Conservation (phyloP, 495 filamentous ascomycete species). For the Trichoderma virens region DNA sequence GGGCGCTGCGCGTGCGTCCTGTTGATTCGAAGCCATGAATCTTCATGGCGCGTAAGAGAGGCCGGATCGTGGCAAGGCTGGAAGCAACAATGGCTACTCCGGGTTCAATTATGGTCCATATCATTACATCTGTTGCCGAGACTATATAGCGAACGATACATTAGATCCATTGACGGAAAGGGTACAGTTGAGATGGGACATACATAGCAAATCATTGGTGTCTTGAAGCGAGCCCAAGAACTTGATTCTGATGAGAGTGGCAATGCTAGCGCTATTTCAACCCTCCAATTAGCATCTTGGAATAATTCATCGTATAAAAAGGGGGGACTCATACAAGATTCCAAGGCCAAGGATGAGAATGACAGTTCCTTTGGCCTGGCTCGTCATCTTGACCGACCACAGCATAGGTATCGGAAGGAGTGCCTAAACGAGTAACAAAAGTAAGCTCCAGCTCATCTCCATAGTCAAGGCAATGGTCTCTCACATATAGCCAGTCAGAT, state of each 20-base stretch:
- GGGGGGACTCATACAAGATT: slow-evolving; percentile 22
- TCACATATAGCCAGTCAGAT: slow-evolving; percentile 32
- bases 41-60: slow-evolving; percentile 28
- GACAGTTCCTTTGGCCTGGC: slow-evolving; percentile 30
- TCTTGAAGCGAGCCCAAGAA: slow-evolving; percentile 29
- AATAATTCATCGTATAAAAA: not conserved
- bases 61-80: slow-evolving; percentile 33
- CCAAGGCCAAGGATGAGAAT: slow-evolving; percentile 30
- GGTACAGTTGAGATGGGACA: slow-evolving; percentile 7
- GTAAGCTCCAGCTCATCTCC: not conserved
- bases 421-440: slow-evolving; percentile 11
- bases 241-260: slow-evolving; percentile 31
- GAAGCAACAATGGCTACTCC: slow-evolving; percentile 35
- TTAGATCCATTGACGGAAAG: not conserved
- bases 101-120: slow-evolving; percentile 37
- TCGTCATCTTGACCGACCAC: slow-evolving; percentile 33
- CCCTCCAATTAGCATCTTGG: not conserved
- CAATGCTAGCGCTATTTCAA: slow-evolving; percentile 26
- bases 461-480: not conserved
- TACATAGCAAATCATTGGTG: slow-evolving; percentile 29
- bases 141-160: slow-evolving; percentile 13
- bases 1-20: not conserved
- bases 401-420: slow-evolving; percentile 36
- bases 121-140: slow-evolving; percentile 31
- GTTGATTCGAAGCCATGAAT: slow-evolving; percentile 24